phyloP scores from a whole-genome alignment of 2,329 filamentous ascomycete species.

The Stylonectria norvegica region DNA sequence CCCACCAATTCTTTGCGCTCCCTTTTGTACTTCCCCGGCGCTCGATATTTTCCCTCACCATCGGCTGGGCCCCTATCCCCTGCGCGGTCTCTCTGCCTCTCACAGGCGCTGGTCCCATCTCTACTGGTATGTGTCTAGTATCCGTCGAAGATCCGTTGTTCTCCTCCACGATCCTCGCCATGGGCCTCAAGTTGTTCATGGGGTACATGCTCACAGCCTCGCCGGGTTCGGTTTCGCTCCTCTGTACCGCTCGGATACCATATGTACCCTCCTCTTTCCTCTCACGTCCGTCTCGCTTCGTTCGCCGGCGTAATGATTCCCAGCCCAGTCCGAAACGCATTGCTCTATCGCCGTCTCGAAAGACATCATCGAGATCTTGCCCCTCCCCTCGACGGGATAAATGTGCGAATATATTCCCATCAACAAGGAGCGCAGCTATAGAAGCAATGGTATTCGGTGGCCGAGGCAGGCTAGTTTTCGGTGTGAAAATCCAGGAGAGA shows the following conservation, averaged over 20 bases:
- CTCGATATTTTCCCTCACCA: neutral
- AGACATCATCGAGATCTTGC: conserved; percentile 17
- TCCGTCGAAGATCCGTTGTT: no score
- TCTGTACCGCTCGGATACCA: conserved; percentile 17
- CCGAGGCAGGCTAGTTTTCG: conserved; percentile 27
- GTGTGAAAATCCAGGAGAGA: conserved; percentile 28
- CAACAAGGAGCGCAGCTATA: conserved; percentile 34
- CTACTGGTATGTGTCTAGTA: no score
- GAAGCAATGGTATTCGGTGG: conserved; percentile 35
- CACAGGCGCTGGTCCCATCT: no score
- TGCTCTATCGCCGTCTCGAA: conserved; percentile 11
- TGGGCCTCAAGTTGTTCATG: conserved; percentile 22
- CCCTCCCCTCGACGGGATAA: conserved; percentile 24
- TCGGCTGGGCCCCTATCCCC: neutral
- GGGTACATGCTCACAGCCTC: conserved; percentile 13
- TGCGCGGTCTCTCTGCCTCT: neutral
- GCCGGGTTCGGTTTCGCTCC: no score
- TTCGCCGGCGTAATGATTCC: conserved; percentile 7
- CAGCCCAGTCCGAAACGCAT: conserved; percentile 21
- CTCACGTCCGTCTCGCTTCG: conserved; percentile 9
- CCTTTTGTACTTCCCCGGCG: neutral
- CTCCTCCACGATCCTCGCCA: conserved; percentile 9
- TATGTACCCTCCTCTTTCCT: conserved; percentile 17
- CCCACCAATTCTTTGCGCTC: neutral
- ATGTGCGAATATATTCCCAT: conserved; percentile 34